These are phyloP conservation scores for Hymenoscyphus repandus DNA, from an alignment of 2,329 filamentous ascomycete species.

Conservation along the genomic window DNA sequence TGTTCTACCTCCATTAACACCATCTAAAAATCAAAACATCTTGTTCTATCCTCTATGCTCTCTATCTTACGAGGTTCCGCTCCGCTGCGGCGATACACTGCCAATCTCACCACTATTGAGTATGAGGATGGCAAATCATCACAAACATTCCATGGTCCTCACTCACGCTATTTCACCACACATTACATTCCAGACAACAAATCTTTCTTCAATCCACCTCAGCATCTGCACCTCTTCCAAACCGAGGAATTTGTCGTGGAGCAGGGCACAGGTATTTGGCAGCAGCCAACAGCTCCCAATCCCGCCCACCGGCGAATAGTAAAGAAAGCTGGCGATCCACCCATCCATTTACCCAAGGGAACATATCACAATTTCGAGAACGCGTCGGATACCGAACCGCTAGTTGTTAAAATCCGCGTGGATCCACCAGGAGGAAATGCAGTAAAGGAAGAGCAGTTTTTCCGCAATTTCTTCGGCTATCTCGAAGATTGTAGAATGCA, in stretches of 20 bases:
- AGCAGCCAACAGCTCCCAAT: slow-evolving; percentile 9
- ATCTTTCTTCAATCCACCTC: slow-evolving; percentile 7
- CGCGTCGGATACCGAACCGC: slow-evolving; percentile 6
- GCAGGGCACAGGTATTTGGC: slow-evolving; percentile 6
- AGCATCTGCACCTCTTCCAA: slow-evolving; percentile 10
- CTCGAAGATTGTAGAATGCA: slow-evolving; percentile 13
- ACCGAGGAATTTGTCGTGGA: slow-evolving; percentile 9
- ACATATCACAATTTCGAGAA: slow-evolving; percentile 14
- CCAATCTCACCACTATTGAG: slow-evolving; percentile 3
- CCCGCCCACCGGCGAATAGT: not conserved
- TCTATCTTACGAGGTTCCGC: not conserved
- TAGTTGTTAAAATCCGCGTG: slow-evolving; percentile 10
- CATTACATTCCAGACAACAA: slow-evolving; percentile 7
- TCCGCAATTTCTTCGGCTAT: slow-evolving; percentile 17
- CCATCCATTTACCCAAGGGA: not conserved
- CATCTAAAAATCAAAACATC: not conserved
- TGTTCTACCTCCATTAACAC: not conserved
- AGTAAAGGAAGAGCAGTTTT: slow-evolving; percentile 9
- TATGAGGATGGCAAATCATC: slow-evolving; percentile 10
- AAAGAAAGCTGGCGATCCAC: slow-evolving; percentile 1
- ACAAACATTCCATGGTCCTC: slow-evolving; percentile 5
- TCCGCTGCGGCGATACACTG: slow-evolving; percentile 4
- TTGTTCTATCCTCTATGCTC: not conserved
- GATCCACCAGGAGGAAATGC: not conserved
- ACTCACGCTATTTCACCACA: slow-evolving; percentile 7